A percentile compares a stretch with the other conserved stretches of the same genome.
Evolutionary conservation across 2,329 filamentous ascomycete genomes (phyloP).

Genomic region (Nakataea oryzae): DNA sequence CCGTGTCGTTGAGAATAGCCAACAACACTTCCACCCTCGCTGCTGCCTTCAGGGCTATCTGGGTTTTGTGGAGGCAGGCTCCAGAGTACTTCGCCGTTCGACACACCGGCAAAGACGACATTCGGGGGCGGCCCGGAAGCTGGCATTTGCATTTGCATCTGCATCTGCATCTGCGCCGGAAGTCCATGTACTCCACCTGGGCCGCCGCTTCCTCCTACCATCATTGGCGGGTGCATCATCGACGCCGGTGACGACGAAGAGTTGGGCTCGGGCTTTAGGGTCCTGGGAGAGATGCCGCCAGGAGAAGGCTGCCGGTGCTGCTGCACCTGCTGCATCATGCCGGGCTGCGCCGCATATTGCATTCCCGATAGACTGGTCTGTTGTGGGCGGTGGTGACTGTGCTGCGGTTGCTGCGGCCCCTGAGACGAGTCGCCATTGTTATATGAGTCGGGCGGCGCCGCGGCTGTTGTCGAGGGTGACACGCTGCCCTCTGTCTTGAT

Average conservation of each 20-base stretch:
- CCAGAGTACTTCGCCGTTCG: constrained; percentile 37
- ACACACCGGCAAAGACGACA: constrained; percentile 34
- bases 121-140: constrained; percentile 10
- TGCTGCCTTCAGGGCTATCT: constrained; percentile 26
- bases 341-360: constrained; percentile 3
- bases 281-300: not conserved
- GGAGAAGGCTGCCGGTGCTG: constrained; percentile 4
- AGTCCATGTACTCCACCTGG: not conserved
- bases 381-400: constrained; percentile 1
- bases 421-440: not conserved
- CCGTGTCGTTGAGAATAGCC: constrained; percentile 6
- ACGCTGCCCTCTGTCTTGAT: constrained; percentile 15
- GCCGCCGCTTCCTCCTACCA: not conserved
- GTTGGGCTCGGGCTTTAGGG: not conserved
- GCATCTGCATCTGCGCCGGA: not conserved
- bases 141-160: constrained; percentile 5
- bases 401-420: constrained; percentile 2
- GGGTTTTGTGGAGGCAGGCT: constrained; percentile 25
- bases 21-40: constrained; percentile 25
- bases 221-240: not conserved
- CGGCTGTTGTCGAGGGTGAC: constrained; percentile 6
- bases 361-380: not conserved
- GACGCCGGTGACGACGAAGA: not conserved
- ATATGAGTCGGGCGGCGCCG: constrained; percentile 7
- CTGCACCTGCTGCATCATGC: constrained; percentile 7